Base-by-base conservation (phyloP, 2,329 filamentous ascomycete species). In the Fusarium nematophilum region DNA sequence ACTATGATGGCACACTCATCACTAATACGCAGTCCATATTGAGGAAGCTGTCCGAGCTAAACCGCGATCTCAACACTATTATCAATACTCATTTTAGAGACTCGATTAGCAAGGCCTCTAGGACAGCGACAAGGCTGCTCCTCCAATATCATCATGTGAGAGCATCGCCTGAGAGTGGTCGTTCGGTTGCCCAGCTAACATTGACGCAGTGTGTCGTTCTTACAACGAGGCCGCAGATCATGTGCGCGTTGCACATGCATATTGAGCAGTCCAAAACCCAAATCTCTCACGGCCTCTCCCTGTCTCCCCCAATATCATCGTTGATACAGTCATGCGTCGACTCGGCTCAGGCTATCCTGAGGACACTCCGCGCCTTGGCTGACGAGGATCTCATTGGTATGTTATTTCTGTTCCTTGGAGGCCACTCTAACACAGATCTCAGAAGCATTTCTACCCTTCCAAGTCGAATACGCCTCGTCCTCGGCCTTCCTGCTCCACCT, bases 391-490 rank as follows among this genome's bases (percentile, higher is more conserved):
- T 74, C 3, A 57, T 74, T 3, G 66, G 66, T 66, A 49, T 23
- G 59, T 25, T 15, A 10, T 2, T 5, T 9, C 3, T 3, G 2
- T 0, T 0, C 4, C 1, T 2, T 6, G 1, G 3, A 1, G 2
- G 8, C 1, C 6, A 11, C 1, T 8, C 29, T 55, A n/a, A 59
- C 13, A 2, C 3, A 1, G 10, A 1, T 1, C 6, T 3, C 3
- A 68, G 66, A 69, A 33, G 72, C 75, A 2, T 78, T 78, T 9
- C 18, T 78, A 2, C 76, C 76, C 0, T 78, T 78, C 10, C 76
- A 78, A 36, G 70, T 78, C 9, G 76, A 78, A 52, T 75, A 76
- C 30, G 75, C 76, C 6, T 78, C 74, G 7, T 77, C 76, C 0
- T 78, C 76, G 2, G 73, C 75, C 0, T 77, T 78, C 29, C 68